Conservation (phyloP, 73 alveolate species). For the Paramecium sonneborni region DNA sequence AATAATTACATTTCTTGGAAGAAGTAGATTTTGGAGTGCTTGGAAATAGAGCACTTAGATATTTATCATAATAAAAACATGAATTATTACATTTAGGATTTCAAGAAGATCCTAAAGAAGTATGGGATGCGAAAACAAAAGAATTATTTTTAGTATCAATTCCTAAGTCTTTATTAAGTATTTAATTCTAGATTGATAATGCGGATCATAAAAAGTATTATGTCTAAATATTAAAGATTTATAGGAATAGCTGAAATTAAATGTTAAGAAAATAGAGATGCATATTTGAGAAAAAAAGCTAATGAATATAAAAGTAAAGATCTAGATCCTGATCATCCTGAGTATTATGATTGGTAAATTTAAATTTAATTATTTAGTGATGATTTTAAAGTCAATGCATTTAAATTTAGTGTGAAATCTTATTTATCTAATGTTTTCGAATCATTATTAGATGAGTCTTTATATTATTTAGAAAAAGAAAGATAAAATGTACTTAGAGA, state of each 20-base stretch:
- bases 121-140: constrained; percentile 32
- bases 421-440: constrained; percentile 62
- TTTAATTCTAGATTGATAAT: not conserved
- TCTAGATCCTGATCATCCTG: constrained; percentile 50
- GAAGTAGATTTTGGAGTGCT: constrained; percentile 44
- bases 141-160: constrained; percentile 1
- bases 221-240: not conserved
- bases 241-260: not conserved
- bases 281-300: not conserved
- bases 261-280: constrained; percentile 46
- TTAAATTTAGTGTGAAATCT: constrained; percentile 57
- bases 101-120: not conserved
- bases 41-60: constrained; percentile 23
- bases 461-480: constrained; percentile 62
- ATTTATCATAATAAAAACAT: constrained; percentile 9
- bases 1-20: not conserved
- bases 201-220: constrained; percentile 5
- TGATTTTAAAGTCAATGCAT: constrained; percentile 55
- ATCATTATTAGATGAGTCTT: constrained; percentile 58
- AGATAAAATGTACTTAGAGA: constrained; percentile 57
- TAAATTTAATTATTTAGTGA: not conserved
- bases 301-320: constrained; percentile 41
- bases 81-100: not conserved
- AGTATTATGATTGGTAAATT: constrained; percentile 11
- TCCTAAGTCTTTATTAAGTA: not conserved